Base-by-base conservation (phyloP, 352 stramenopile species). In the Globisporangium nagaii region DNA sequence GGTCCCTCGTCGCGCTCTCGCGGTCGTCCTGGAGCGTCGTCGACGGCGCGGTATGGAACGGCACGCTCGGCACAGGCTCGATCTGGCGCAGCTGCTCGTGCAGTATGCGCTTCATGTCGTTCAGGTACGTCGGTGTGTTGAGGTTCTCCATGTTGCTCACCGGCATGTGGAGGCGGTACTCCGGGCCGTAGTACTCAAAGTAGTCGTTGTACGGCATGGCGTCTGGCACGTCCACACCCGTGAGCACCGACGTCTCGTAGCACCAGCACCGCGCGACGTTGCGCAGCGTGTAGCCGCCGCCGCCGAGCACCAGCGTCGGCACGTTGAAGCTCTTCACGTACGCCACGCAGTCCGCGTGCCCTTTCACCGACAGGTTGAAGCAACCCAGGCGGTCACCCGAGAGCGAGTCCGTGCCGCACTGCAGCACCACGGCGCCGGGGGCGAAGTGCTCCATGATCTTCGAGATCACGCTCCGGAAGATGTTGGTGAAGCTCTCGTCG, bases 181-280 rank as follows among this genome's bases (percentile, higher is more conserved):
- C 94, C 1, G 97, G 97, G 1, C 93, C 93, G 73, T 98, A 99
- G 76, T 99, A 99, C 72, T 99, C 97, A 75, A 98, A 99, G 79
- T 99, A 99, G 70, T 99, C 95, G 79, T 99, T 99, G 81, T 98
- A 98, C 4, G 97, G 97, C 70, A 99, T 98, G 5, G 98, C 90
- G 56, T 99, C 96, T 1, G 82, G 77, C 9, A 95, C 70, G 25
- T 96, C 78, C 28, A 96, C 88, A 31, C 90, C 94, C 15, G 97
- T 84, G 27, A 98, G 75, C n/a, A 98, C 83, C 9, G 91, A 88
- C 20, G 96, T 98, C 71, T 99, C 96, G 71, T 98, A 99, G 40
- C 92, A 98, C 80, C 82, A 93, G 15, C 70, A 71, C 28, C 84
- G 82, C 4, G 97, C 90, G 8, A 98, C 97, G 75, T 99, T 99